A percentile compares a stretch with the other conserved stretches of the same genome.
Evolutionary conservation across 2,329 filamentous ascomycete species (phyloP).

Genomic region (Sporothrix pallida): DNA sequence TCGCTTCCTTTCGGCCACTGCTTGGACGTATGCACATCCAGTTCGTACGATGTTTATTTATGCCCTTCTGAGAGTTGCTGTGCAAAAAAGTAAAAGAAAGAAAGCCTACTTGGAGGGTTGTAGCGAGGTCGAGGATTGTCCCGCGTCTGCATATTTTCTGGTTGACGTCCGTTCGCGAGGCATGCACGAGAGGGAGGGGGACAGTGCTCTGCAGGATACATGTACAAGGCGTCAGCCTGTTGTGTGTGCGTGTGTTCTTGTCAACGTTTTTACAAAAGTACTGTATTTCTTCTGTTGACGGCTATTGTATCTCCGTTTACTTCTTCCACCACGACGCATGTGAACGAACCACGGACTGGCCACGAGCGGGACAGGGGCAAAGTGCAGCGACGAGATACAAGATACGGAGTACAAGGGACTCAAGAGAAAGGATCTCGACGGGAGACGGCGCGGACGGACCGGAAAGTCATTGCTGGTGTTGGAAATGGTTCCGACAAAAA

Average conservation of each 20-base stretch:
- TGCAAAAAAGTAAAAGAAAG: background rate
- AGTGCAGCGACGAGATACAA: background rate
- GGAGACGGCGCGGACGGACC: conserved; percentile 17
- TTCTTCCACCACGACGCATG: background rate
- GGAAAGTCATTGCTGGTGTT: background rate
- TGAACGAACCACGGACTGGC: conserved; percentile 5
- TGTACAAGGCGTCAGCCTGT: too few species aligned
- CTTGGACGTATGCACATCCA: background rate
- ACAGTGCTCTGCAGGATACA: conserved; percentile 3
- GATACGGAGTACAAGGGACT: background rate
- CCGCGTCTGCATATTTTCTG: background rate
- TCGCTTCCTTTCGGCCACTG: background rate
- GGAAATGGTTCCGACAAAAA: background rate
- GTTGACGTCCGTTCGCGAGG: background rate
- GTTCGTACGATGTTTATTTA: conserved; percentile 1
- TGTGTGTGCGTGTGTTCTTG: too few species aligned
- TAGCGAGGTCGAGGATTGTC: background rate
- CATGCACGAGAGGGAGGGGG: background rate
- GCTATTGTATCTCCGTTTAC: background rate
- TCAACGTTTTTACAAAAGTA: too few species aligned
- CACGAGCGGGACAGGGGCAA: background rate
- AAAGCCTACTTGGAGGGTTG: background rate
- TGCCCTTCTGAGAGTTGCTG: background rate
- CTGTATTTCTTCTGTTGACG: background rate
- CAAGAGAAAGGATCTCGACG: background rate